These are phyloP conservation scores for Fusarium transvaalense DNA, from an alignment of 2,329 filamentous ascomycete genomes.

Conservation along the genomic window DNA sequence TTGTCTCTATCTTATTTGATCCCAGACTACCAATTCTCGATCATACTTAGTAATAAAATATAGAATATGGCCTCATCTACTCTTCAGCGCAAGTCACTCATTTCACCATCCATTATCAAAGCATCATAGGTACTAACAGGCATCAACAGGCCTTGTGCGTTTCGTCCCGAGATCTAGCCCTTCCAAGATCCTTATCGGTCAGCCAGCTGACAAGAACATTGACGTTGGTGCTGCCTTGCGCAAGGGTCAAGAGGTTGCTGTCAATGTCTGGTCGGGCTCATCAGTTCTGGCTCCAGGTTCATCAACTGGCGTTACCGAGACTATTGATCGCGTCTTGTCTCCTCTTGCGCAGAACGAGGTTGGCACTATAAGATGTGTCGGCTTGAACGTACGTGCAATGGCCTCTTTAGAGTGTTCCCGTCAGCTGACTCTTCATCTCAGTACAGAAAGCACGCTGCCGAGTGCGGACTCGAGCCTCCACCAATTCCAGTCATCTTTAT, in stretches of 20 bases:
- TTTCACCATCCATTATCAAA: not conserved
- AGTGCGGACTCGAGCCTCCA: slow-evolving; percentile 66
- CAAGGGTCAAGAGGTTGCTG: slow-evolving; percentile 67
- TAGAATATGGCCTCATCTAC: slow-evolving; percentile 38
- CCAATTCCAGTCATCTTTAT: slow-evolving; percentile 68
- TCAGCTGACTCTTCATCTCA: slow-evolving; percentile 25
- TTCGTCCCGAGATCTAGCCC: slow-evolving; percentile 66
- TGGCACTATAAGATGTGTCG: slow-evolving; percentile 70
- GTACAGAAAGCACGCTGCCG: slow-evolving; percentile 57
- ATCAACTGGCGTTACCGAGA: slow-evolving; percentile 61
- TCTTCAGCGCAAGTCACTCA: slow-evolving; percentile 40
- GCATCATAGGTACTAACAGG: not conserved
- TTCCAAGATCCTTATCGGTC: slow-evolving; percentile 65
- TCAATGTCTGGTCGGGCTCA: slow-evolving; percentile 67
- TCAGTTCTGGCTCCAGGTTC: slow-evolving; percentile 68
- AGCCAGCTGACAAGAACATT: slow-evolving; percentile 64
- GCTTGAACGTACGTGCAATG: slow-evolving; percentile 61
- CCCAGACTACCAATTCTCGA: not conserved
- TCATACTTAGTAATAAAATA: not conserved
- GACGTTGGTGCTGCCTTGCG: slow-evolving; percentile 70
- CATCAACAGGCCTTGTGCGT: slow-evolving; percentile 66
- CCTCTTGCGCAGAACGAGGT: slow-evolving; percentile 54
- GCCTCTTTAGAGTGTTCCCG: too few species aligned
- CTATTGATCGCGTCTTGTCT: slow-evolving; percentile 63
- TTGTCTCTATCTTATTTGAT: not conserved